These are phyloP conservation scores for Paramecium caudatum DNA, from an alignment of 73 alveolate genomes.

Conservation along the genomic window DNA sequence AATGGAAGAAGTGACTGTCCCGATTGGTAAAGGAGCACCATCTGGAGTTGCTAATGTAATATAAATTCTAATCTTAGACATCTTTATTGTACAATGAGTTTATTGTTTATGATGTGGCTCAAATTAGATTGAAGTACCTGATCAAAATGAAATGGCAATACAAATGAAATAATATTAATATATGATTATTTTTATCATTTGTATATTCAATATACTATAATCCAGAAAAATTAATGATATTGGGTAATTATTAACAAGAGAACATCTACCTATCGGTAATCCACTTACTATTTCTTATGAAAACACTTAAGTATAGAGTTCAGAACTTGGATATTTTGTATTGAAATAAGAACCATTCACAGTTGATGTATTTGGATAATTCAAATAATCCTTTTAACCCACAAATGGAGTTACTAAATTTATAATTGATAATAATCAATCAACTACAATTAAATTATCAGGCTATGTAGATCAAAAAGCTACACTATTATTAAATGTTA, in stretches of 20 bases:
- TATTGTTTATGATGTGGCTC: conserved; percentile 90
- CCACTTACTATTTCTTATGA: not conserved
- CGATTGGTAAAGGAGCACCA: conserved; percentile 83
- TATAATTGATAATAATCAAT: conserved; percentile 49
- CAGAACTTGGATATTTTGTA: not conserved
- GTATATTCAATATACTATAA: not conserved
- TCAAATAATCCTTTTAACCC: conserved; percentile 15
- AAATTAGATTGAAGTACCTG: conserved; percentile 62
- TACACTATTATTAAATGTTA: not conserved
- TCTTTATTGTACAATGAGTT: conserved; percentile 92
- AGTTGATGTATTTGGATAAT: conserved; percentile 17
- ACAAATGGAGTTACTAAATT: not conserved
- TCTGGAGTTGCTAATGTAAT: conserved; percentile 69
- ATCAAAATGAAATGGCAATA: conserved; percentile 61
- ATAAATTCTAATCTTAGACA: conserved; percentile 62
- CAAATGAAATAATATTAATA: conserved; percentile 3
- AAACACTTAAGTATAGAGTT: not conserved
- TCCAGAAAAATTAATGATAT: not conserved
- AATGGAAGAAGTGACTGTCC: conserved; percentile 84
- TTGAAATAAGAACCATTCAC: not conserved
- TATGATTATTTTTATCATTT: not conserved
- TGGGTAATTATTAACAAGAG: conserved; percentile 35
- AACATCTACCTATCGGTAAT: not conserved
- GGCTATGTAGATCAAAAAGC: not conserved
- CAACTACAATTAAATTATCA: not conserved